These are phyloP conservation scores for Penicillium thymicola DNA, from an alignment of 2,329 filamentous ascomycete genomes.

Conservation along the genomic window DNA sequence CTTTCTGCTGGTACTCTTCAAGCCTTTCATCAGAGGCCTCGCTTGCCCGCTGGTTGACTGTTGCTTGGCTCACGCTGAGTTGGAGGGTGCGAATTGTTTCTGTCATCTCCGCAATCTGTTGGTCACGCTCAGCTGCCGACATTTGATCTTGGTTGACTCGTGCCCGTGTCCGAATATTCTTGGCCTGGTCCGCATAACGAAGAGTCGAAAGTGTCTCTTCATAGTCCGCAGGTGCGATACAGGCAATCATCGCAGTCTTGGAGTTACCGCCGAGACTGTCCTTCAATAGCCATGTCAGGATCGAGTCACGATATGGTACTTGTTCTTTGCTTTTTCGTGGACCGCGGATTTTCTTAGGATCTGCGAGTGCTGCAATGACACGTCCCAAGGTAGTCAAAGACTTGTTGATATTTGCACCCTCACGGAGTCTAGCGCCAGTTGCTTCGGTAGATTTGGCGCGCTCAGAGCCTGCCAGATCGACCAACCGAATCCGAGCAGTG, in stretches of 20 bases:
- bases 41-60: slow-evolving; percentile 69
- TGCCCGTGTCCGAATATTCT: slow-evolving; percentile 90
- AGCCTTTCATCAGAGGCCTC: slow-evolving; percentile 76
- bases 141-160: slow-evolving; percentile 95
- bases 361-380: slow-evolving; percentile 87
- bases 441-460: slow-evolving; percentile 94
- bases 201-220: slow-evolving; percentile 95
- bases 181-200: slow-evolving; percentile 95
- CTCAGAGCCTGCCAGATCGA: slow-evolving; percentile 93
- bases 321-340: slow-evolving; percentile 65
- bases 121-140: slow-evolving; percentile 87
- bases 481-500: slow-evolving; percentile 86
- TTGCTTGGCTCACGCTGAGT: slow-evolving; percentile 62
- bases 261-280: slow-evolving; percentile 94
- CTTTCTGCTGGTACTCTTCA: slow-evolving; percentile 91
- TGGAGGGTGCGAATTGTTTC: slow-evolving; percentile 89
- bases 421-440: slow-evolving; percentile 82
- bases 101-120: slow-evolving; percentile 89
- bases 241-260: slow-evolving; percentile 99
- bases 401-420: slow-evolving; percentile 99
- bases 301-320: slow-evolving; percentile 90
- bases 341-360: slow-evolving; percentile 61
- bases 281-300: slow-evolving; percentile 81
- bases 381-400: slow-evolving; percentile 92
- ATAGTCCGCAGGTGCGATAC: slow-evolving; percentile 92